Conservation (phyloP, 225 moss, liverwort and hornwort species). For the Climacium dendroides region DNA sequence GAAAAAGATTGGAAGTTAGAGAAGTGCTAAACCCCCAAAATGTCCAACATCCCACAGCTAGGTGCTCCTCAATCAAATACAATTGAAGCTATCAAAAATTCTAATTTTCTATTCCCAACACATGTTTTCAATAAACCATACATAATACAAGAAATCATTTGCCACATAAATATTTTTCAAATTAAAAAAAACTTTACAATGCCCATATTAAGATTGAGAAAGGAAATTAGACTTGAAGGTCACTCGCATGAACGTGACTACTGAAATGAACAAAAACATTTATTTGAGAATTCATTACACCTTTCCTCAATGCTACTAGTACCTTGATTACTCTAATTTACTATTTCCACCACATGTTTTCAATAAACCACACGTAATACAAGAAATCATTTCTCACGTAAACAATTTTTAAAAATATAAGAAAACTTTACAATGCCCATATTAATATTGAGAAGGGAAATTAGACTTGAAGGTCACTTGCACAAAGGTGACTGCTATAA, state of each 20-base stretch:
- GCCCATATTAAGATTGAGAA: background rate
- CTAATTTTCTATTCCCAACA: background rate
- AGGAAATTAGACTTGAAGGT: background rate
- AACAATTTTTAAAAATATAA: no score
- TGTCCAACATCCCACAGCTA: background rate
- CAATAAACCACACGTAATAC: background rate
- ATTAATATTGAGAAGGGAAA: background rate
- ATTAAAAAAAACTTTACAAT: background rate
- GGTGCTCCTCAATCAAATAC: background rate
- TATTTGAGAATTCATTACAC: no score
- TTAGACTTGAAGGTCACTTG: background rate
- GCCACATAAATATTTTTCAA: background rate
- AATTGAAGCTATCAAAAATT: background rate
- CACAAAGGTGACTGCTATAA: fast-evolving
- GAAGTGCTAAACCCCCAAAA: background rate
- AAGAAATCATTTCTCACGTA: background rate
- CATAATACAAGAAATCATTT: background rate
- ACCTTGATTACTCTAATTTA: background rate
- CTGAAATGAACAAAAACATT: no score
- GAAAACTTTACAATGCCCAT: background rate
- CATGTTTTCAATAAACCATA: background rate
- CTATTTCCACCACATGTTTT: background rate
- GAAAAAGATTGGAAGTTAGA: no score
- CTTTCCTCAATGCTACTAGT: no score
- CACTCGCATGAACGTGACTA: fast-evolving